Conservation (phyloP, 495 filamentous ascomycete species). For the Aspergillus saccharolyticus region DNA sequence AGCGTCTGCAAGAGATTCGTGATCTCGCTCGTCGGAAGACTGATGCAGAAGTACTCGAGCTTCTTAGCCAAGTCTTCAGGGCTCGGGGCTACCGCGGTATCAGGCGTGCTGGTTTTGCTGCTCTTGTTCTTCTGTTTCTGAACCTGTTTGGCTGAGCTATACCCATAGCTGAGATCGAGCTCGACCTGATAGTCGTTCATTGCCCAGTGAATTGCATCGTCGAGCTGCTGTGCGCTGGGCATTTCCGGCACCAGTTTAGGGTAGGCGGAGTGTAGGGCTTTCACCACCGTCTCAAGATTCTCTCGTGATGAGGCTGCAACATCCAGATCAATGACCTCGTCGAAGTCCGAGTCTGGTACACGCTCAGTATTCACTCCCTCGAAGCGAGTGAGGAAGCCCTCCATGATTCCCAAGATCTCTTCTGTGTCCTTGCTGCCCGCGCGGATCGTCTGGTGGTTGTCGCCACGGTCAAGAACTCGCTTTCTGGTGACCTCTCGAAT, state of each 20-base stretch:
- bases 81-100: slow-evolving; percentile 8
- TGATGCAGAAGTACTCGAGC: slow-evolving; percentile 81
- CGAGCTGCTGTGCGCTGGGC: slow-evolving; percentile 68
- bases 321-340: slow-evolving; percentile 80
- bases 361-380: slow-evolving; percentile 61
- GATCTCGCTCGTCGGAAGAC: slow-evolving; percentile 55
- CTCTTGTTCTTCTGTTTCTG: slow-evolving; percentile 23
- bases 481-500: slow-evolving; percentile 72
- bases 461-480: slow-evolving; percentile 77
- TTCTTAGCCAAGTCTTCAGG: slow-evolving; percentile 38
- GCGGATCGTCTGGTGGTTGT: slow-evolving; percentile 98
- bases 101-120: slow-evolving; percentile 24
- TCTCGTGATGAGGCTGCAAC: slow-evolving; percentile 67
- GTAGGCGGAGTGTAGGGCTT: slow-evolving; percentile 61
- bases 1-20: slow-evolving; percentile 57
- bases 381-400: slow-evolving; percentile 85
- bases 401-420: slow-evolving; percentile 87
- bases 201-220: slow-evolving; percentile 70
- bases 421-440: slow-evolving; percentile 57
- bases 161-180: slow-evolving; percentile 56
- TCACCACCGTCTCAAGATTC: slow-evolving; percentile 80
- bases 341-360: slow-evolving; percentile 70
- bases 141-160: slow-evolving; percentile 9
- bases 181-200: slow-evolving; percentile 74
- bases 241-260: slow-evolving; percentile 68